These are phyloP conservation scores for Suillus paluster DNA, from an alignment of 768 basidiomycete genomes.

Conservation along the genomic window DNA sequence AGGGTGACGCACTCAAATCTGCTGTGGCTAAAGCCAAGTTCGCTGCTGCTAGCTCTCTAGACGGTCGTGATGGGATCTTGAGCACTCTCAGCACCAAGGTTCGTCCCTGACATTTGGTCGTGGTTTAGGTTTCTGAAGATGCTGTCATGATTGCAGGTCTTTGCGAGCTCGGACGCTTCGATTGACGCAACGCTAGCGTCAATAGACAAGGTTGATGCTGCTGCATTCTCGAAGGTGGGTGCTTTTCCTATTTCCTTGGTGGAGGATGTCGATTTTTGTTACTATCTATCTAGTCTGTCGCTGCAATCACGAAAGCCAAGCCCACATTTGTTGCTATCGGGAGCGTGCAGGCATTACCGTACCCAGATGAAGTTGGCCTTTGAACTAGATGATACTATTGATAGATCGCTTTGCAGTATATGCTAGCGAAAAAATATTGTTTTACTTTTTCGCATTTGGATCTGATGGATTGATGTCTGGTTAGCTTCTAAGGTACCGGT, in stretches of 20 bases:
- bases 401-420: conserved; percentile 2
- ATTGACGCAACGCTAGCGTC: conserved; percentile 66
- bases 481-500: not conserved
- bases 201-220: conserved; percentile 69
- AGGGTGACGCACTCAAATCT: conserved; percentile 72
- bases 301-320: conserved; percentile 70
- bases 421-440: conserved; percentile 3
- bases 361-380: conserved; percentile 83
- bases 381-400: conserved; percentile 37
- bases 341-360: conserved; percentile 75
- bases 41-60: conserved; percentile 67
- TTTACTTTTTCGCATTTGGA: conserved; percentile 3
- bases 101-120: conserved; percentile 19
- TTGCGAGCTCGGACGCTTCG: conserved; percentile 58
- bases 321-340: conserved; percentile 91
- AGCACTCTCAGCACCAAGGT: conserved; percentile 69
- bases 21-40: conserved; percentile 93
- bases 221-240: conserved; percentile 73
- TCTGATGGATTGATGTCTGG: too few species aligned
- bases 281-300: conserved; percentile 52
- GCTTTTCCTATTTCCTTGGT: not conserved
- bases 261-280: not conserved
- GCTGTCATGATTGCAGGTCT: conserved; percentile 47
- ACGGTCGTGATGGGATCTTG: conserved; percentile 71
- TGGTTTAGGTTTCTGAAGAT: not conserved